A percentile compares a stretch with the other conserved stretches of the same genome.
Conservation (phyloP, 306 rosid genomes). For the Canavalia ensiformis region DNA sequence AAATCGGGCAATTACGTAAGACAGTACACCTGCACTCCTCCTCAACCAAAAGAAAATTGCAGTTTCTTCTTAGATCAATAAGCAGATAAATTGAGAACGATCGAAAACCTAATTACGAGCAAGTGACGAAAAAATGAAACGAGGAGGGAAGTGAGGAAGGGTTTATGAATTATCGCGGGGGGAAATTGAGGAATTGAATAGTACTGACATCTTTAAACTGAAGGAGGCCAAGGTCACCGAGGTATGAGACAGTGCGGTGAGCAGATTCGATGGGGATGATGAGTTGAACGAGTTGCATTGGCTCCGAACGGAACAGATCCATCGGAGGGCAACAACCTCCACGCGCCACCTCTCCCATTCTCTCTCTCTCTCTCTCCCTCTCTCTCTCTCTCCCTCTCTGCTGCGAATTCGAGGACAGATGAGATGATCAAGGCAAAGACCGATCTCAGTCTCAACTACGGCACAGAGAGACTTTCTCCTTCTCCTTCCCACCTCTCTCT, state of each 20-base stretch:
- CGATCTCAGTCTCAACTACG: slow-evolving; percentile 51
- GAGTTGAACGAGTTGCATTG: slow-evolving; percentile 98
- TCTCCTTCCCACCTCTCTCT: slow-evolving; percentile 17
- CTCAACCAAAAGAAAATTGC: slow-evolving; percentile 13
- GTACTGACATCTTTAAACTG: slow-evolving; percentile 86
- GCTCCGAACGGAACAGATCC: slow-evolving; percentile 98
- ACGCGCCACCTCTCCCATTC: slow-evolving; percentile 68
- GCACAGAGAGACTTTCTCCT: slow-evolving; percentile 38
- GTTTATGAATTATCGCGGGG: slow-evolving; percentile 32
- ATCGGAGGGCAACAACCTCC: slow-evolving; percentile 91
- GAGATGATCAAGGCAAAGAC: slow-evolving; percentile 35
- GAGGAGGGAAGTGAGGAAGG: slow-evolving; percentile 39
- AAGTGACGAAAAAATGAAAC: not conserved
- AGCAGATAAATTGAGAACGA: slow-evolving; percentile 3
- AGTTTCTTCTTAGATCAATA: slow-evolving; percentile 38
- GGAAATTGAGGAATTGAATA: not conserved
- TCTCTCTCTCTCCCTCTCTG: slow-evolving; percentile 9
- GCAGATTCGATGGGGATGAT: slow-evolving; percentile 97
- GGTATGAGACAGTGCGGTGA: slow-evolving; percentile 86
- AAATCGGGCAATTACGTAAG: slow-evolving; percentile 12
- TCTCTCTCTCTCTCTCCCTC: slow-evolving; percentile 63
- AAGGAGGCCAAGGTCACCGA: slow-evolving; percentile 95
- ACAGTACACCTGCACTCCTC: not conserved
- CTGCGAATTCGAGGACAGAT: slow-evolving; percentile 6
- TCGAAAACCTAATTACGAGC: slow-evolving; percentile 36